Percentiles rank a stretch among this genome's conserved stretches.
Conservation (phyloP, 345 rosid species). For the Gynandropsis gynandra region DNA sequence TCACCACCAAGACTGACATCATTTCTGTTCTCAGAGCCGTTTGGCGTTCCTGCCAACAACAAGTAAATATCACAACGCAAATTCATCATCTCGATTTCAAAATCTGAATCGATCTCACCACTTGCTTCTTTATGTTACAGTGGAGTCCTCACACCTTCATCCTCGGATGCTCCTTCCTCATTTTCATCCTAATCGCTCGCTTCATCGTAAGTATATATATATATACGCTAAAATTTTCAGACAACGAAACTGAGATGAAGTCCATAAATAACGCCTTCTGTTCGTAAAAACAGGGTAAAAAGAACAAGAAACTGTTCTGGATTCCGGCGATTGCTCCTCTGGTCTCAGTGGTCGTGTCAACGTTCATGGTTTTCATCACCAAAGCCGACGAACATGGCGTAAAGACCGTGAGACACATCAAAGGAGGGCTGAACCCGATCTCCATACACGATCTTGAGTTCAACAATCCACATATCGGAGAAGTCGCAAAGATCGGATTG, state of each 20-base stretch:
- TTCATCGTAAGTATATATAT: conserved; percentile 52
- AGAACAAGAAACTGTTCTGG: conserved; percentile 73
- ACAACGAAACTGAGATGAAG: too few species aligned
- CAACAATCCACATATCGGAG: conserved; percentile 49
- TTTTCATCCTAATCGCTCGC: conserved; percentile 55
- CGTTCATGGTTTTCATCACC: conserved; percentile 63
- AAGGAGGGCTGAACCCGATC: conserved; percentile 73
- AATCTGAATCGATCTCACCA: not conserved
- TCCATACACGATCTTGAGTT: conserved; percentile 57
- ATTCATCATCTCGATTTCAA: not conserved
- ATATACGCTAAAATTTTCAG: too few species aligned
- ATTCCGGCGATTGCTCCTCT: conserved; percentile 82
- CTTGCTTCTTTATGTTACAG: conserved; percentile 24
- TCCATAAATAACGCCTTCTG: too few species aligned
- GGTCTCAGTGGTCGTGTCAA: conserved; percentile 55
- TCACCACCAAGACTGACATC: conserved; percentile 70
- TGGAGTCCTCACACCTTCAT: conserved; percentile 52
- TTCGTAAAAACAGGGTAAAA: conserved; percentile 45
- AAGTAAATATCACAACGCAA: conserved; percentile 35
- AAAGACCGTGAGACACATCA: conserved; percentile 63
- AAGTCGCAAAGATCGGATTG: conserved; percentile 57
- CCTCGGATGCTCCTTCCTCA: conserved; percentile 56
- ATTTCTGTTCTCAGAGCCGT: conserved; percentile 63
- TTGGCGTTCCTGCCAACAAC: conserved; percentile 55
- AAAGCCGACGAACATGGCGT: conserved; percentile 85